phyloP scores from a whole-genome alignment of 805 yeast species.

The Hanseniaspora valbyensis region DNA sequence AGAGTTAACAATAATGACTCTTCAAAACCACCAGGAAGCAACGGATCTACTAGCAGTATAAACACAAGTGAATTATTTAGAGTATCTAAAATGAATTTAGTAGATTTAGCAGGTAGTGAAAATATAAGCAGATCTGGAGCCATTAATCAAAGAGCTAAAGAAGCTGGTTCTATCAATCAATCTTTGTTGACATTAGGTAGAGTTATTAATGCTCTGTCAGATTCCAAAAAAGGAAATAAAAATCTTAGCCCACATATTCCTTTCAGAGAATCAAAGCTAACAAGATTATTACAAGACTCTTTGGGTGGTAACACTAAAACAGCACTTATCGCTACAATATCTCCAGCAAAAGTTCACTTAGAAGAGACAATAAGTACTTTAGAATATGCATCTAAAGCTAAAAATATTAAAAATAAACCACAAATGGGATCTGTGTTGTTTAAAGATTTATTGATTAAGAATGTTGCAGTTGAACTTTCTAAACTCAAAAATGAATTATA shows the following conservation, averaged over 20 bases:
- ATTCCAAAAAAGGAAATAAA: conserved; percentile 32
- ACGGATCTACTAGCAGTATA: conserved; percentile 13
- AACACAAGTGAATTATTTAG: conserved; percentile 39
- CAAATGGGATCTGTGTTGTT: conserved; percentile 54
- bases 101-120: conserved; percentile 93
- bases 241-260: conserved; percentile 51
- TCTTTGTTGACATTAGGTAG: conserved; percentile 78
- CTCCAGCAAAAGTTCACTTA: conserved; percentile 66
- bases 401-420: conserved; percentile 62
- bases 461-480: conserved; percentile 38
- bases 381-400: conserved; percentile 81
- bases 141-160: conserved; percentile 70
- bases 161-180: conserved; percentile 88
- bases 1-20: conserved; percentile 20
- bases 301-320: conserved; percentile 85
- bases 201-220: conserved; percentile 67
- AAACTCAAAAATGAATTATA: conserved; percentile 46
- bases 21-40: conserved; percentile 15
- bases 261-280: conserved; percentile 69
- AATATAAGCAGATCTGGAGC: conserved; percentile 85
- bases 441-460: conserved; percentile 38
- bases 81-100: conserved; percentile 68
- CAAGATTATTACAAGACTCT: conserved; percentile 64
- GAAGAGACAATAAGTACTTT: conserved; percentile 78
- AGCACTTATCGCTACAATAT: conserved; percentile 73